Evolutionary conservation across 2,329 filamentous ascomycete species (phyloP).

Genomic region (Talaromyces sp.): DNA sequence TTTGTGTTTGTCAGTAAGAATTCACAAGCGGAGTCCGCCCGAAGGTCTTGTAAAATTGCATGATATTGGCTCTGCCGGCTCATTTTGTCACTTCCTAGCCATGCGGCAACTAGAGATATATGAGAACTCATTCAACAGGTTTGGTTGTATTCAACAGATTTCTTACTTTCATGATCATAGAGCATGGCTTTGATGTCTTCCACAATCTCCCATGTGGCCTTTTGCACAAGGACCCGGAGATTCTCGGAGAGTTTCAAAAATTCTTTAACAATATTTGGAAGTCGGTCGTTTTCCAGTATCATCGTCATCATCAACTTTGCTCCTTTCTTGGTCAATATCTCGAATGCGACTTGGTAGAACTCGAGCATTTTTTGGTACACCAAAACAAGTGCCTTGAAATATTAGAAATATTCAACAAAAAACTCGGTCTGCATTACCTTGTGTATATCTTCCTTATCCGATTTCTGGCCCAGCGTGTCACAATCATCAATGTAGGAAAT

Average conservation of each 20-base stretch:
- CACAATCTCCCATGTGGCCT: slow-evolving; percentile 19
- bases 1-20: slow-evolving; percentile 12
- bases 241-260: slow-evolving; percentile 20
- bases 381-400: slow-evolving; percentile 13
- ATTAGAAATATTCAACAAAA: slow-evolving; percentile 8
- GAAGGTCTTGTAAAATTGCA: slow-evolving; percentile 7
- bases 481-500: slow-evolving; percentile 26
- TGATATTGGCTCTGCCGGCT: slow-evolving; percentile 12
- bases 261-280: slow-evolving; percentile 20
- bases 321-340: slow-evolving; percentile 19
- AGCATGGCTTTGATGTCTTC: slow-evolving; percentile 20
- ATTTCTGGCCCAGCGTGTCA: slow-evolving; percentile 23
- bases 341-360: slow-evolving; percentile 20
- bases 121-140: slow-evolving; percentile 3
- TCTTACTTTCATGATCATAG: slow-evolving; percentile 21
- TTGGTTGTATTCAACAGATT: slow-evolving; percentile 10
- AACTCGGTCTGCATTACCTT: slow-evolving; percentile 10
- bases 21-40: slow-evolving; percentile 14
- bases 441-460: slow-evolving; percentile 15
- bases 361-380: slow-evolving; percentile 24
- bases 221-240: slow-evolving; percentile 21
- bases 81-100: slow-evolving; percentile 14
- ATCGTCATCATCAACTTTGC: slow-evolving; percentile 17
- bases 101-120: slow-evolving; percentile 11
- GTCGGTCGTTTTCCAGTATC: slow-evolving; percentile 17